These are phyloP conservation scores for Nemania sp. DNA, from an alignment of 2,329 filamentous ascomycete species.

Conservation along the genomic window DNA sequence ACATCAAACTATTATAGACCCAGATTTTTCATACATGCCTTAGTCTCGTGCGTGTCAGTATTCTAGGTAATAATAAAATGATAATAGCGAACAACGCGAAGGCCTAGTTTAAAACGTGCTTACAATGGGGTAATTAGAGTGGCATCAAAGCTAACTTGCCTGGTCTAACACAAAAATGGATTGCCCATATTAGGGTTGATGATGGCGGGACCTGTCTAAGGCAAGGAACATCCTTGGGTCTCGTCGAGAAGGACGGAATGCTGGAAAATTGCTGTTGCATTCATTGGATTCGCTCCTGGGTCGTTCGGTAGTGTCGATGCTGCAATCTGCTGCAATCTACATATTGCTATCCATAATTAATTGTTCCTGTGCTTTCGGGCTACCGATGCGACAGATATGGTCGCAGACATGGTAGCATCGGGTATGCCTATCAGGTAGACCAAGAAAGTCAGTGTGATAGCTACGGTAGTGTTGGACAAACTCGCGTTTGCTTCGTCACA, in stretches of 20 bases:
- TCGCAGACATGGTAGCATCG: too few species aligned
- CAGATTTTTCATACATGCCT: background rate
- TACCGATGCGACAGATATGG: too few species aligned
- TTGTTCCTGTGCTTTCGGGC: too few species aligned
- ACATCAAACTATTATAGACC: background rate
- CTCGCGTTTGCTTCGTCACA: background rate
- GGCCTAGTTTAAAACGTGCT: background rate
- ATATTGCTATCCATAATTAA: too few species aligned
- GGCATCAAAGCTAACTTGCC: constrained; percentile 4
- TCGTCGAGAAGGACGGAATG: background rate
- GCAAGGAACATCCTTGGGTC: constrained; percentile 5
- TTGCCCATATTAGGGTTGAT: constrained; percentile 1
- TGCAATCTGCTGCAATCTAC: background rate
- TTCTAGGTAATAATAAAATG: too few species aligned
- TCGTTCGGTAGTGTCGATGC: background rate
- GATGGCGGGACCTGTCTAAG: constrained; percentile 6
- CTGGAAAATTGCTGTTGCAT: background rate
- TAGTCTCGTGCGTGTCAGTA: constrained; percentile 4
- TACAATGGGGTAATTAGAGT: background rate
- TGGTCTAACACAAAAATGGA: background rate
- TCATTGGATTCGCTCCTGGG: background rate
- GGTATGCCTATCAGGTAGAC: too few species aligned
- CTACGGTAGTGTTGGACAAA: background rate
- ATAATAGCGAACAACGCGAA: too few species aligned
- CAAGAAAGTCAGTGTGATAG: too few species aligned